phyloP scores from a whole-genome alignment of 129 eudicot genomes.

The Cynara cardunculus region DNA sequence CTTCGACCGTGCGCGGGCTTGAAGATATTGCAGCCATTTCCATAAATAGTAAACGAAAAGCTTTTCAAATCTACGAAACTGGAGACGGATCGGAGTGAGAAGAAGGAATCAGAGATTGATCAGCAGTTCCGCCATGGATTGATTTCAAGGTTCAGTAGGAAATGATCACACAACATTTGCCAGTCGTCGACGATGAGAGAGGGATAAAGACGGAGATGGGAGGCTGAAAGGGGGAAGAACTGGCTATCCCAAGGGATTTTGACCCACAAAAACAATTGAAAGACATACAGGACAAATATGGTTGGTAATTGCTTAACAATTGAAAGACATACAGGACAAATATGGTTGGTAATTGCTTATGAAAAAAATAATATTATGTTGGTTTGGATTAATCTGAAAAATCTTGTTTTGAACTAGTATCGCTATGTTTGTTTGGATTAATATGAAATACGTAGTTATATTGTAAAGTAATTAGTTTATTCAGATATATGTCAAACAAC shows the following conservation, averaged over 20 bases:
- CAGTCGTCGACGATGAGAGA: neutral
- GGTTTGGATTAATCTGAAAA: too few species aligned
- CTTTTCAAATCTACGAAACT: slow-evolving; percentile 23
- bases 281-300: too few species aligned
- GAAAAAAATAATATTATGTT: too few species aligned
- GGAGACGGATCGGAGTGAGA: slow-evolving; percentile 7
- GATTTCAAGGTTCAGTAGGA: slow-evolving; percentile 27
- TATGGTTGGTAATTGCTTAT: too few species aligned
- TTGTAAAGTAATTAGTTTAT: too few species aligned
- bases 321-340: too few species aligned
- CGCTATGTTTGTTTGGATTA: too few species aligned
- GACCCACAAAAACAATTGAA: too few species aligned
- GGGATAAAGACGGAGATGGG: neutral
- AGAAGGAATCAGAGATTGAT: slow-evolving; percentile 14
- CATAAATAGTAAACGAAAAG: slow-evolving; percentile 15
- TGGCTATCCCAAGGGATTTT: slow-evolving; percentile 13
- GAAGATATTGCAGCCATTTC: slow-evolving; percentile 65
- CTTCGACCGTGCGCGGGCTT: slow-evolving; percentile 80
- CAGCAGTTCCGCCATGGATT: slow-evolving; percentile 21
- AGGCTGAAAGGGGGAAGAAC: slow-evolving; percentile 20
- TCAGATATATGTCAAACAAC: too few species aligned
- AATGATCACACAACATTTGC: slow-evolving; percentile 18
- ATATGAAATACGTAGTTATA: too few species aligned
- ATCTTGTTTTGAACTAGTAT: too few species aligned
- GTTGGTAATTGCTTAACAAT: too few species aligned